phyloP scores from a whole-genome alignment of 1,284 basidiomycete species.

The Cutaneotrichosporon sp. region DNA sequence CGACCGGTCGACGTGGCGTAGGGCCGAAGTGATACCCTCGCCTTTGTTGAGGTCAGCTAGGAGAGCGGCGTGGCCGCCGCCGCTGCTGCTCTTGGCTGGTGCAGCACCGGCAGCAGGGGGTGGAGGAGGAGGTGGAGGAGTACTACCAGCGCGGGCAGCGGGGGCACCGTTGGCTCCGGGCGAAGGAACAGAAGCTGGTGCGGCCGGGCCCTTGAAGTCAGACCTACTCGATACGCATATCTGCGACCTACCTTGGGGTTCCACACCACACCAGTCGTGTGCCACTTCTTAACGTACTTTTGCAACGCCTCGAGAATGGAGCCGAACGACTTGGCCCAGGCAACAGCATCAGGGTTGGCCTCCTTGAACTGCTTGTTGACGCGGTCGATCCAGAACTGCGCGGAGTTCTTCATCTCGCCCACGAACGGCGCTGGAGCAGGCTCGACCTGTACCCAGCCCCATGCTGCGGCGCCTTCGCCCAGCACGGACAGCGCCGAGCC shows the following conservation, averaged over 20 bases:
- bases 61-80: conserved; percentile 70
- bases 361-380: conserved; percentile 92
- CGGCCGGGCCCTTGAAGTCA: conserved; percentile 8
- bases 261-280: conserved; percentile 86
- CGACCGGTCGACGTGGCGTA: conserved; percentile 91
- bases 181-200: conserved; percentile 10
- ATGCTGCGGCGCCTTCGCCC: conserved; percentile 74
- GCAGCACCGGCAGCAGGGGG: conserved; percentile 57
- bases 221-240: background rate
- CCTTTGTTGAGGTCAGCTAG: conserved; percentile 90
- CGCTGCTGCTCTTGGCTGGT: conserved; percentile 53
- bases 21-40: conserved; percentile 77
- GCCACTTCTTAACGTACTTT: conserved; percentile 79
- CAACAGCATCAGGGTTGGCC: conserved; percentile 77
- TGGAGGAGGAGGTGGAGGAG: conserved; percentile 18
- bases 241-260: conserved; percentile 64
- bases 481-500: conserved; percentile 74
- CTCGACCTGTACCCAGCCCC: conserved; percentile 84
- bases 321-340: conserved; percentile 78
- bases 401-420: conserved; percentile 79
- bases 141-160: too few species aligned
- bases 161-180: background rate
- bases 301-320: conserved; percentile 70
- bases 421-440: conserved; percentile 67
- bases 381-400: conserved; percentile 84